Evolutionary conservation across 495 filamentous ascomycete species (phyloP).

Genomic region (Podospora pseudoanserina): DNA sequence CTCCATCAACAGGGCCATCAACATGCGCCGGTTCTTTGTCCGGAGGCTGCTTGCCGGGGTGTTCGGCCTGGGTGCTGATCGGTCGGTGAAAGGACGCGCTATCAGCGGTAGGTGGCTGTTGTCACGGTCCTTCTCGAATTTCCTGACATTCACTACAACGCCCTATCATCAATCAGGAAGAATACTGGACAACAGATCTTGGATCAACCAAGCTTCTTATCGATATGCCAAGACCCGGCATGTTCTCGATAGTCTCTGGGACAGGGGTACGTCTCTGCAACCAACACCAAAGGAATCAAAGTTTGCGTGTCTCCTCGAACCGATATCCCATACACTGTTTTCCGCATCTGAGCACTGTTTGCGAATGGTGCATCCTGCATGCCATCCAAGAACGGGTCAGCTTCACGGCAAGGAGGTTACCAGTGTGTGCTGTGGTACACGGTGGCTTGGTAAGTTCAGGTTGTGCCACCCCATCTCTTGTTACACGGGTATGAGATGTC

Average conservation of each 20-base stretch:
- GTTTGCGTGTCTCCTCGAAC: neutral
- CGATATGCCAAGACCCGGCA: neutral
- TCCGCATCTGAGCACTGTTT: neutral
- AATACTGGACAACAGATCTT: neutral
- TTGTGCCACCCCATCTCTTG: neutral
- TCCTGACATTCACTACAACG: neutral
- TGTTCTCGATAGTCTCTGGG: neutral
- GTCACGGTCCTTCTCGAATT: neutral
- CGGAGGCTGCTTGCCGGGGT: neutral
- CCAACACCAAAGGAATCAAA: neutral
- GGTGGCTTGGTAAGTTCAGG: neutral
- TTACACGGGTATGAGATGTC: neutral
- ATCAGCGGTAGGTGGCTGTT: neutral
- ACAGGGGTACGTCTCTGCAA: neutral
- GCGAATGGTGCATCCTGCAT: neutral
- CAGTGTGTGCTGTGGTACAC: neutral
- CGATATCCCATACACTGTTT: neutral
- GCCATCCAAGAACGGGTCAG: neutral
- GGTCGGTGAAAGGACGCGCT: neutral
- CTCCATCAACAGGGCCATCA: neutral
- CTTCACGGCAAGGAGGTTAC: neutral
- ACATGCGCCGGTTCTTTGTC: neutral
- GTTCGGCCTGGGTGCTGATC: neutral
- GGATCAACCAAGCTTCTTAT: constrained; percentile 7
- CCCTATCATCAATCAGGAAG: neutral